These are phyloP conservation scores for Camelina neglecta DNA, from an alignment of 345 rosid genomes.

Conservation along the genomic window DNA sequence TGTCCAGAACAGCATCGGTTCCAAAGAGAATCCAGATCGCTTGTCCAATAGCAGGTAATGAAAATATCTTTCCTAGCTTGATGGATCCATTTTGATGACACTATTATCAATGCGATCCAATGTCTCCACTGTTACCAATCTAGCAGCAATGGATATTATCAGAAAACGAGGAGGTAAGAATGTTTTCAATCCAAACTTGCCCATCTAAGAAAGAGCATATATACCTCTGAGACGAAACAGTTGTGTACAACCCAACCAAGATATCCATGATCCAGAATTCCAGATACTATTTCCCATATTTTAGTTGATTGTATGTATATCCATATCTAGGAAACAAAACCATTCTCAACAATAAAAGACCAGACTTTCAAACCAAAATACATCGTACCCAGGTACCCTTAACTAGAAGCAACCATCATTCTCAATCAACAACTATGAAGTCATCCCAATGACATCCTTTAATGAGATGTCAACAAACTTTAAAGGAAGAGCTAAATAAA, in stretches of 20 bases:
- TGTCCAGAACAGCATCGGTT: conserved; percentile 61
- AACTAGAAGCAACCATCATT: conserved; percentile 30
- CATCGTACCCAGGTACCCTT: conserved; percentile 11
- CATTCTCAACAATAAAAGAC: conserved; percentile 46
- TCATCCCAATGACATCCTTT: conserved; percentile 18
- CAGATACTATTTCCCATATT: conserved; percentile 78
- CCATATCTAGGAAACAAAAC: conserved; percentile 71
- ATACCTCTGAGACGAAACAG: conserved; percentile 90
- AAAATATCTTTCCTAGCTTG: conserved; percentile 54
- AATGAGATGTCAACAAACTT: background rate
- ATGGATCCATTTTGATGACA: conserved; percentile 72
- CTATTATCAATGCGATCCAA: conserved; percentile 71
- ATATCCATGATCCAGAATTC: conserved; percentile 93
- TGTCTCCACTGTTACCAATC: conserved; percentile 80
- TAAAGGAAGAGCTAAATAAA: conserved; percentile 25
- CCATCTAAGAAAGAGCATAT: conserved; percentile 78
- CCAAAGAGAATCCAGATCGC: conserved; percentile 57
- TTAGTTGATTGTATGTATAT: conserved; percentile 74
- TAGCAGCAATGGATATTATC: conserved; percentile 77
- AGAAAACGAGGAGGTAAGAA: conserved; percentile 58
- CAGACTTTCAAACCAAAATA: conserved; percentile 55
- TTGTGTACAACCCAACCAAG: conserved; percentile 79
- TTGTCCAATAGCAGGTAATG: conserved; percentile 61
- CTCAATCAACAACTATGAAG: conserved; percentile 17
- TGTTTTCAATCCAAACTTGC: conserved; percentile 62